Evolutionary conservation across 2,329 filamentous ascomycete genomes (phyloP).

Genomic region (Neonectria sp.): DNA sequence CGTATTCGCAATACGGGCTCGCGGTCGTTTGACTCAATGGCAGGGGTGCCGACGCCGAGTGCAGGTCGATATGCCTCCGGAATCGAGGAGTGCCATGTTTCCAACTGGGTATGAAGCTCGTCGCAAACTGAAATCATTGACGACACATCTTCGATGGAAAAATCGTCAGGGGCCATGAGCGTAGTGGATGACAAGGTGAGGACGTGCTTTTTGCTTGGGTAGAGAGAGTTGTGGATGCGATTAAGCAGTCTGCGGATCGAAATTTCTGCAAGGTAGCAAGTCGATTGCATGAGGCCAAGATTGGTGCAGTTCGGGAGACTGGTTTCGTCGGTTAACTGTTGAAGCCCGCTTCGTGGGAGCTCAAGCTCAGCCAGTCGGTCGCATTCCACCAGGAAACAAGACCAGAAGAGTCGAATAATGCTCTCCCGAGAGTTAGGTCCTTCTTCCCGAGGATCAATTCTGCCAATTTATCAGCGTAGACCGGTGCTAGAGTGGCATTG

Average conservation of each 20-base stretch:
- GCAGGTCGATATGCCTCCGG: slow-evolving; percentile 48
- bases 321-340: slow-evolving; percentile 50
- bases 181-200: slow-evolving; percentile 45
- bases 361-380: slow-evolving; percentile 53
- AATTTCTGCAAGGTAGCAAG: slow-evolving; percentile 52
- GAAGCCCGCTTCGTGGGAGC: slow-evolving; percentile 51
- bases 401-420: slow-evolving; percentile 49
- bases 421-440: slow-evolving; percentile 37
- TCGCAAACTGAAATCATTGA: slow-evolving; percentile 48
- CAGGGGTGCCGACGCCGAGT: slow-evolving; percentile 32
- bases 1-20: slow-evolving; percentile 49
- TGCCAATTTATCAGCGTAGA: neutral
- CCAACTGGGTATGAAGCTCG: slow-evolving; percentile 50
- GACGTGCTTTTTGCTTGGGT: slow-evolving; percentile 45
- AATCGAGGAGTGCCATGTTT: slow-evolving; percentile 52
- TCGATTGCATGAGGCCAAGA: slow-evolving; percentile 45
- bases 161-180: slow-evolving; percentile 45
- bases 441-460: slow-evolving; percentile 37
- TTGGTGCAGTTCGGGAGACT: slow-evolving; percentile 47
- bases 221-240: slow-evolving; percentile 52
- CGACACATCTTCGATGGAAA: slow-evolving; percentile 47
- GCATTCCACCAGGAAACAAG: slow-evolving; percentile 51
- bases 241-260: slow-evolving; percentile 52
- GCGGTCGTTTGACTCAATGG: slow-evolving; percentile 43
- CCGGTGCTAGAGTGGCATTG: no score